Base-by-base conservation (phyloP, 2,329 filamentous ascomycete genomes). In the Cryphonectria japonica region DNA sequence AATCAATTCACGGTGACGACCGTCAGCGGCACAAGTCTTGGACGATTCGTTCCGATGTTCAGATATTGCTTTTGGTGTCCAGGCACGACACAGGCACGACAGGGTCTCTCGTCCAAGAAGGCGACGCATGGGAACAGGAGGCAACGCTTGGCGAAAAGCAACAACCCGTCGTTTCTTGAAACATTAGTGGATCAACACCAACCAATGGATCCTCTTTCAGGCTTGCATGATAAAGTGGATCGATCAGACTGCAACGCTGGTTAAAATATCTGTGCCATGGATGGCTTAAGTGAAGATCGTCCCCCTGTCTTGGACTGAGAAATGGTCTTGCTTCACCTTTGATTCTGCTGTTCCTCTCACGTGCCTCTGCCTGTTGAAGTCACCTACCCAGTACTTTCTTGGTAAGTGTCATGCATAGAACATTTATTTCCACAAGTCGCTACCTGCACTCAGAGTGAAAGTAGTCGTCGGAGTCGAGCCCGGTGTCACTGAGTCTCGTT, bases 151-250 rank as follows among this genome's bases (percentile, higher is more conserved):
- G 52, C 52, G 52, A 57, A 57, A 29, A 57, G 52, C 52, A 6
- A 57, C 52, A 14, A 57, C 52, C 52, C 52, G 54, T 26, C 52
- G 54, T 26, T 11, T 64, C 34, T 26, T 64, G 61, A 64, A 64
- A 64, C 61, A 46, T 64, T 46, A 29, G 61, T 64, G 61, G 61
- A 64, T 64, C 39, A 64, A 8, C 13, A 19, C 7, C 34, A 64
- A 13, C 61, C 61, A 64, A 64, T 26, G n/a, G 37, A 32, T 43
- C n/a, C 37, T 43, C 61, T 46, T 46, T 43, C 3, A 11, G 32
- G 22, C 61, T 26, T 61, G 61, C 61, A 63, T 6, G 61, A 63
- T 37, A n/a, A 41, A 63, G 22, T 41, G 61, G 37, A 43, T 37
- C 61, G 32, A 22, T 61, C 59, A 37, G 59, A n/a, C 22, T 41